Evolutionary conservation across 495 filamentous ascomycete genomes (phyloP).

Genomic region (Rostrohypoxylon terebratum): DNA sequence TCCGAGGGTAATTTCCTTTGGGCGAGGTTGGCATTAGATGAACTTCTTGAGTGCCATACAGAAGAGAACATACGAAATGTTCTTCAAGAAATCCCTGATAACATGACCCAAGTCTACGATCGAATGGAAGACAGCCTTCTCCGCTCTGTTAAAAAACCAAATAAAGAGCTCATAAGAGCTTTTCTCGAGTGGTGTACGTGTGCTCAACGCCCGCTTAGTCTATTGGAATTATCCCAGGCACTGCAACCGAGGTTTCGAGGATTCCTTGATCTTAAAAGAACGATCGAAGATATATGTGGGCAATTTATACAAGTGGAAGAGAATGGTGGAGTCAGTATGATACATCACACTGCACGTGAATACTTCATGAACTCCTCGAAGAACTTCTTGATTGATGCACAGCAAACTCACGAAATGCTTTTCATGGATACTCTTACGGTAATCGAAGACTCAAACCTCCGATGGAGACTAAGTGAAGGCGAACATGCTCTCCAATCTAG

Average conservation of each 20-base stretch:
- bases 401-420: not conserved
- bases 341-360: conserved; percentile 60
- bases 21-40: not conserved
- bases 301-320: conserved; percentile 56
- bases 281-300: conserved; percentile 53
- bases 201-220: conserved; percentile 46
- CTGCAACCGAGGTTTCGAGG: conserved; percentile 33
- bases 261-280: conserved; percentile 50
- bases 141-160: not conserved
- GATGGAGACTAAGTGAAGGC: not conserved
- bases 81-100: not conserved
- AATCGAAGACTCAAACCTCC: not conserved
- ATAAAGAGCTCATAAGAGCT: not conserved
- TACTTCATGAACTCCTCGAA: conserved; percentile 44
- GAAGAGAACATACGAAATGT: not conserved
- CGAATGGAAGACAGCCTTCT: not conserved
- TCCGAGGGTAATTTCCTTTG: not conserved
- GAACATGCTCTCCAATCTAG: not conserved
- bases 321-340: conserved; percentile 46
- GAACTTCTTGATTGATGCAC: not conserved
- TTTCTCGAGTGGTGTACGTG: conserved; percentile 26
- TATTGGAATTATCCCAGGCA: conserved; percentile 51
- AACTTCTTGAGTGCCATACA: not conserved
- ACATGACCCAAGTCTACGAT: not conserved
- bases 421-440: not conserved